Conservation (phyloP, 163 green algal species). For the Volvox carteri region DNA sequence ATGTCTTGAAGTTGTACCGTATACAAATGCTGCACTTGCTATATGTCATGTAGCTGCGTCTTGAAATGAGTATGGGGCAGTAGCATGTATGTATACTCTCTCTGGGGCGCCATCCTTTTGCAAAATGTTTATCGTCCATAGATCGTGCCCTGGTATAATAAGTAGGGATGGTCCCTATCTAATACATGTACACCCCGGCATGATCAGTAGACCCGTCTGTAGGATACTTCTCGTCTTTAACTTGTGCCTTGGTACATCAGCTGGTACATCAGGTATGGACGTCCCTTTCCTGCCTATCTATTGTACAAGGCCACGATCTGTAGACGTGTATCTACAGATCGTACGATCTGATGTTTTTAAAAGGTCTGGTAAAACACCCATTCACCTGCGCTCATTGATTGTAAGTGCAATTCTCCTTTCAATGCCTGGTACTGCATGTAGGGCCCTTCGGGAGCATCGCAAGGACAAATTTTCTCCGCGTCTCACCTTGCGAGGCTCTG, state of each 20-base stretch:
- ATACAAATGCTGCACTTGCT: neutral
- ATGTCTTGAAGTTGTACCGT: no score
- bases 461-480: neutral
- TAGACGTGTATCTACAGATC: neutral
- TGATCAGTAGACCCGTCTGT: no score
- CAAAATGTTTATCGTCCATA: no score
- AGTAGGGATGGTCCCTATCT: no score
- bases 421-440: neutral
- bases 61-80: neutral
- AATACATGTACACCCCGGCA: no score
- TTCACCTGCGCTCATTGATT: neutral
- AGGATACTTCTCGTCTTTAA: no score
- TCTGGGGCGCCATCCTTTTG: no score
- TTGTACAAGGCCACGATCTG: neutral
- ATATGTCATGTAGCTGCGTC: neutral
- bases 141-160: no score
- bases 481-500: neutral
- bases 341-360: neutral
- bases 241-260: no score
- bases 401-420: neutral
- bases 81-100: neutral
- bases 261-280: no score
- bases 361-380: neutral
- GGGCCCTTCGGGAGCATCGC: neutral
- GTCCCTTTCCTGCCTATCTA: no score